Base-by-base conservation (phyloP, 805 yeast species). In the Ogataea thermomethanolica region DNA sequence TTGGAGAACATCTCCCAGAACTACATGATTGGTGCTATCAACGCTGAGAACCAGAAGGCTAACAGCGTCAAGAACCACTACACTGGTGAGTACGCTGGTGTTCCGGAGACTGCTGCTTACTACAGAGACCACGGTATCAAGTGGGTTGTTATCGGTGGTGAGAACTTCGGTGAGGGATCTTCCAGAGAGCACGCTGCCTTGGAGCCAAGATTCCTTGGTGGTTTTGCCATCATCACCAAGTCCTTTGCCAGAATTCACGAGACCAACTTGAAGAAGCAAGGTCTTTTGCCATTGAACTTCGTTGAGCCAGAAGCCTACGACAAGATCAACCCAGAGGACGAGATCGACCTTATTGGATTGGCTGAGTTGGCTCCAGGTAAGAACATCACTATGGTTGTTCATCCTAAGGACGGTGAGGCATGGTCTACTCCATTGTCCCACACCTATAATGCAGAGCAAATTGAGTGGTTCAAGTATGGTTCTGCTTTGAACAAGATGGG, bases 141-240 rank as follows among this genome's bases (percentile, higher is more conserved):
- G 62, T 91, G 98, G 98, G 96, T 90, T 71, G 98, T 91, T 54
- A 78, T 91, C 64, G 99, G 97, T 71, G 98, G 88, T 64, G 97
- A 91, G 74, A 91, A 91, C 78, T 87, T 90, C 62, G 99, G 99
- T 78, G 99, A 91, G 78, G 99, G 99, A 76, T 90, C 97, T 50
- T 91, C 98, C 59, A 88, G 99, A 79, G 99, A 91, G 76, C 99
- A 91, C 69, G 99, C 98, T 65, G 99, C 99, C 58, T 80, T 91
- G 67, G 96, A 90, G 79, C 99, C 99, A 76, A 86, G 99, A 78
- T 93, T 73, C 90, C 79, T 91, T 66, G 97, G 97, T 78, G 98
- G 95, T 61, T 88, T 86, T 65, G 97, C 97, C 58, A 91, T 91
- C 72, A 86, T 91, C 64, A 88, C 96, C 69, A 91, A 88, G 73